Evolutionary conservation across 305 asterid species (phyloP), one percentile per base, ranked within the genome.

Genomic region (Fraxinus paxiana): DNA sequence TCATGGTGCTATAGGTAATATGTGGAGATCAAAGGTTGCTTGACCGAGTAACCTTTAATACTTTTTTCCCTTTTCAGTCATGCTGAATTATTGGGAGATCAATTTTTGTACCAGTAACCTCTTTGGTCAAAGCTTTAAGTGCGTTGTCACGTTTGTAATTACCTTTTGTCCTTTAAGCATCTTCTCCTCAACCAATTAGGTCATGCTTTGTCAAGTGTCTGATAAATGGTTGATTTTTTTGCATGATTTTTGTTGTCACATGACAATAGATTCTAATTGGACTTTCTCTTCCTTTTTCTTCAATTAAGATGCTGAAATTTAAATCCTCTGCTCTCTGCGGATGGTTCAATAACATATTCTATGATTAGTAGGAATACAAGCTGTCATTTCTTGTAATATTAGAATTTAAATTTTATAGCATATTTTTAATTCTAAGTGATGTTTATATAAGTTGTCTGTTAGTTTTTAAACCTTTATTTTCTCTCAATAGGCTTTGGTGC

Each of bases 401-500:
- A 54, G 34, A 26, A 9, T 15, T 48, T 82, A 38, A 65, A 65
- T 73, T 59, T 48, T 33, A 38, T 63, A 70, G 15, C 79, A 28
- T 24, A 13, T 4, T 5, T n/a, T 22, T 78, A 22, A 26, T 63
- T 63, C 65, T 33, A 61, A 20, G n/a, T 75, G 80, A 69, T 38
- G 80, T 77, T 75, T 74, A 54, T 48, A 35, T n/a, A 28, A 51
- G 54, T 79, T 79, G 76, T 56, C 8, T 26, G 79, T 84, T 33
- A 72, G 22, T 28, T 61, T 73, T 7, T 34, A 35, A 46, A 70
- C 56, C 28, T 80, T 81, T 17, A 48, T 75, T 33, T 48, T 35
- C 63, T n/a, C 24, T 74, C 54, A 77, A n/a, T 71, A 79, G 51
- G 77, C 75, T 48, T 4, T 35, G 2, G 28, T 54, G 51, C 65